phyloP scores from a whole-genome alignment of 139 green algal species.

The Chlamydomonas urium region DNA sequence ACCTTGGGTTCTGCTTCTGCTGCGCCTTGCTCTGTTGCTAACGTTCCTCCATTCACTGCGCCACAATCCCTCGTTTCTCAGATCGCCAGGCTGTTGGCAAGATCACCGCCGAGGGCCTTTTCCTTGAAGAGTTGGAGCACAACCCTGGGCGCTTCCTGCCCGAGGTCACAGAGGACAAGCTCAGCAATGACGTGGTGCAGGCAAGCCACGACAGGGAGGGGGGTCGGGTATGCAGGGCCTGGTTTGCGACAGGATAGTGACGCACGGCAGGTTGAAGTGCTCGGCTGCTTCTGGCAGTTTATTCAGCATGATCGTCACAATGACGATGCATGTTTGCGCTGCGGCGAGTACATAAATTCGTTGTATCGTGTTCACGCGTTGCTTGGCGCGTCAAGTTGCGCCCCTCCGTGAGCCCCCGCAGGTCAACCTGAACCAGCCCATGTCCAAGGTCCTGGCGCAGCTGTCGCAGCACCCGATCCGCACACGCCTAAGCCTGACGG shows the following conservation, averaged over 20 bases:
- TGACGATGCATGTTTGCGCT: not conserved
- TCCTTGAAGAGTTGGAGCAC: slow-evolving; percentile 40
- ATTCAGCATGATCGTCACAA: not conserved
- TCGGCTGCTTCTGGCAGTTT: too few species aligned
- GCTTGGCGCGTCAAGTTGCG: not conserved
- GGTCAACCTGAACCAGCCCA: slow-evolving; percentile 44
- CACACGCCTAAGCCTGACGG: slow-evolving; percentile 40
- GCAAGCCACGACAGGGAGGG: slow-evolving; percentile 20
- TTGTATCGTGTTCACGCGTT: not conserved
- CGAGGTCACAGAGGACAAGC: slow-evolving; percentile 34
- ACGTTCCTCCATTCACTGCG: too few species aligned
- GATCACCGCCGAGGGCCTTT: slow-evolving; percentile 41
- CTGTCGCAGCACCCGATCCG: slow-evolving; percentile 29
- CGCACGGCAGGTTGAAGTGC: too few species aligned
- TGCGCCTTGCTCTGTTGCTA: too few species aligned
- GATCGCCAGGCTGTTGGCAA: slow-evolving; percentile 44
- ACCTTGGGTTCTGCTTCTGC: too few species aligned
- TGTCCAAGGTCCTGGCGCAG: slow-evolving; percentile 27
- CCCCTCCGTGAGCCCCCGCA: slow-evolving; percentile 2
- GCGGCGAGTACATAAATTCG: not conserved
- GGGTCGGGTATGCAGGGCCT: not conserved
- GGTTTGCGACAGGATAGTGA: not conserved
- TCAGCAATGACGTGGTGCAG: slow-evolving; percentile 27
- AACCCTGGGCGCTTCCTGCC: slow-evolving; percentile 38
- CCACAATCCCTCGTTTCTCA: slow-evolving; percentile 16